Base-by-base conservation (phyloP, 2,329 filamentous ascomycete species). In the Alternaria consortialis region DNA sequence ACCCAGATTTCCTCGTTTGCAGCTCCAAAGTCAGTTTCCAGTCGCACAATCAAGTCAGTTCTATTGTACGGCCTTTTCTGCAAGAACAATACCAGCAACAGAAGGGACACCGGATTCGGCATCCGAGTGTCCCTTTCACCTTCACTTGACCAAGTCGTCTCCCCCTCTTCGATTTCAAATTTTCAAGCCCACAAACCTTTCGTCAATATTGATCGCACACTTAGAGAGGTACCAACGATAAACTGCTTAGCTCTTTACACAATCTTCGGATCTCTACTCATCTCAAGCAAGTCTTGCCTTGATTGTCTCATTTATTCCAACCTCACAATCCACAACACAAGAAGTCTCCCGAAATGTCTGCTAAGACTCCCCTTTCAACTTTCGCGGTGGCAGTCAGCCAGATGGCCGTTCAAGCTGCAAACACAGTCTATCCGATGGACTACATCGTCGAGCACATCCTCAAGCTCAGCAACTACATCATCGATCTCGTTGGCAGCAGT, bases 361-460 rank as follows among this genome's bases (percentile, higher is more conserved):
- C 13, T n/a, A 43, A 15, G n/a, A 25, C 13, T 17, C 20, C 58
- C 7, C 60, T 71, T 8, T 56, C 65, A 6, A 37, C 43, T 3
- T 68, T 71, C 31, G 57, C 62, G 1, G 37, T 59, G 9, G 64
- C 72, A 23, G 56, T 72, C 23, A 68, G 65, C 13, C 60, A 68
- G 15, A 58, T 51, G 12, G 60, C 53, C 2, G 64, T 70, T 11
- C 56, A 68, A 29, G 51, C 53, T 23, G 42, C 62, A 7, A 42
- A 25, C 7, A 31, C 42, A 11, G 15, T 44, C 34, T 65, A 54
- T 25, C 61, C 67, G 7, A 29, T 60, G 5, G 52, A 61, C n/a
- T 60, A 65, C n/a, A 56, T 71, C 56, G 68, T 70, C 36, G 50
- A 63, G 29, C 66, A 69, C 13, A 59, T 75, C 6, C 60, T 71